These are phyloP conservation scores for Eimeria maxima DNA, from an alignment of 169 alveolate genomes.

Conservation along the genomic window DNA sequence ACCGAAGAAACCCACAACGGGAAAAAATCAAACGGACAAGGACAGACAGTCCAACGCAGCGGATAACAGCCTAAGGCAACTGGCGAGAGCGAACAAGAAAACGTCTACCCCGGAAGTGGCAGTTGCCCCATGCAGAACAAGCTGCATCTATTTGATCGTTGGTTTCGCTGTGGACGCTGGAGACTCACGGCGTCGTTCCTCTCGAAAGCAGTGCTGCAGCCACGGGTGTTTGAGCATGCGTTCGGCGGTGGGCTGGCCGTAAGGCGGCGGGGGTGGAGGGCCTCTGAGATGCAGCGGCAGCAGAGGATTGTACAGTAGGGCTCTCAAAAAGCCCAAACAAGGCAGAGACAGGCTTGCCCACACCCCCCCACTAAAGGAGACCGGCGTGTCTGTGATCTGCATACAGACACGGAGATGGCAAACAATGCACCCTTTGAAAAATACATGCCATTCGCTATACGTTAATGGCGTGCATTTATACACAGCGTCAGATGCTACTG, in stretches of 20 bases:
- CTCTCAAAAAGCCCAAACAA: conserved; percentile 84
- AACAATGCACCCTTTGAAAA: not conserved
- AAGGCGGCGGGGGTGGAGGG: conserved; percentile 73
- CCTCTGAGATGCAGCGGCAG: conserved; percentile 71
- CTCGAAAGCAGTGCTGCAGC: conserved; percentile 47
- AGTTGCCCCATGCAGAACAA: not conserved
- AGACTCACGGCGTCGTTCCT: conserved; percentile 45
- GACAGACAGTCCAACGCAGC: not conserved
- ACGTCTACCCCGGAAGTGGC: not conserved
- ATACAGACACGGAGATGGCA: not conserved
- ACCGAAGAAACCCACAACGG: not conserved
- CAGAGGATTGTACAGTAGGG: conserved; percentile 83
- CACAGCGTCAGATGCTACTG: not conserved
- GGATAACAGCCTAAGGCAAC: not conserved
- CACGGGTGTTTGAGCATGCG: conserved; percentile 67
- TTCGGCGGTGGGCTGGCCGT: conserved; percentile 55
- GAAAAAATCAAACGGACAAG: not conserved
- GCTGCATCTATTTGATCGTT: not conserved
- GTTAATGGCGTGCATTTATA: not conserved
- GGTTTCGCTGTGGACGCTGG: not conserved
- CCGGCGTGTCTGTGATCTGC: conserved; percentile 60
- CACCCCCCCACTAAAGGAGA: conserved; percentile 52
- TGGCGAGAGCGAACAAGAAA: not conserved
- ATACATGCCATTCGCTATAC: not conserved
- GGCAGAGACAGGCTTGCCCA: conserved; percentile 73